These are phyloP conservation scores for Tricholoma furcatifolium DNA, from an alignment of 768 basidiomycete genomes.

Conservation along the genomic window DNA sequence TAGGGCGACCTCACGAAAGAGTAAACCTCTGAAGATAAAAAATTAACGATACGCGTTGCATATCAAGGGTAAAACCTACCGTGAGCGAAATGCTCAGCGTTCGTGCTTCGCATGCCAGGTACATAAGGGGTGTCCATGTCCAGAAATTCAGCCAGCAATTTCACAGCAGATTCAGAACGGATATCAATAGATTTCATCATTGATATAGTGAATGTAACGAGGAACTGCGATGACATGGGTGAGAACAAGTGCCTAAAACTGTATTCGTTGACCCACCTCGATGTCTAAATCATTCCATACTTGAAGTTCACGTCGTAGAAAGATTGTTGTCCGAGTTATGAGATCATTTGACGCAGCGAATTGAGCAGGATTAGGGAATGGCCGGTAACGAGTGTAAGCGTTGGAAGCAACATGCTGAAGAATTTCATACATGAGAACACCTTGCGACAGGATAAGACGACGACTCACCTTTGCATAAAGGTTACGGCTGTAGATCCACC, in stretches of 20 bases:
- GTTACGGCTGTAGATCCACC: conserved; percentile 78
- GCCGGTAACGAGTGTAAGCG: conserved; percentile 79
- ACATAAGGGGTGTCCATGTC: conserved; percentile 67
- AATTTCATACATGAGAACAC: neutral
- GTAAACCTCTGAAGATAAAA: conserved; percentile 67
- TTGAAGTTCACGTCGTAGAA: conserved; percentile 80
- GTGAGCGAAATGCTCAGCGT: conserved; percentile 94
- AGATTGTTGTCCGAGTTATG: conserved; percentile 73
- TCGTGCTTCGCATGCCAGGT: conserved; percentile 55
- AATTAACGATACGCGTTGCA: neutral
- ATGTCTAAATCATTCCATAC: conserved; percentile 92
- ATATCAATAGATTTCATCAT: conserved; percentile 93
- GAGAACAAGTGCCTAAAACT: conserved; percentile 7
- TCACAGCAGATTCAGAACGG: conserved; percentile 84
- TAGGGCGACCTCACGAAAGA: conserved; percentile 87
- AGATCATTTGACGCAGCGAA: conserved; percentile 76
- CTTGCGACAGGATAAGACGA: neutral
- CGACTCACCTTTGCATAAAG: conserved; percentile 83
- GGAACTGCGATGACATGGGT: conserved; percentile 54
- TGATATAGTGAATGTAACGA: conserved; percentile 85
- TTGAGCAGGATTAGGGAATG: conserved; percentile 84
- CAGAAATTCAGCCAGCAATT: conserved; percentile 82
- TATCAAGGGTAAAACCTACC: conserved; percentile 44
- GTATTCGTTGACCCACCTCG: conserved; percentile 51
- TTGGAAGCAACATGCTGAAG: conserved; percentile 89